Evolutionary conservation across 345 rosid species (phyloP), one percentile per base, ranked within the genome.

Genomic region (Citrus cavaleriei): DNA sequence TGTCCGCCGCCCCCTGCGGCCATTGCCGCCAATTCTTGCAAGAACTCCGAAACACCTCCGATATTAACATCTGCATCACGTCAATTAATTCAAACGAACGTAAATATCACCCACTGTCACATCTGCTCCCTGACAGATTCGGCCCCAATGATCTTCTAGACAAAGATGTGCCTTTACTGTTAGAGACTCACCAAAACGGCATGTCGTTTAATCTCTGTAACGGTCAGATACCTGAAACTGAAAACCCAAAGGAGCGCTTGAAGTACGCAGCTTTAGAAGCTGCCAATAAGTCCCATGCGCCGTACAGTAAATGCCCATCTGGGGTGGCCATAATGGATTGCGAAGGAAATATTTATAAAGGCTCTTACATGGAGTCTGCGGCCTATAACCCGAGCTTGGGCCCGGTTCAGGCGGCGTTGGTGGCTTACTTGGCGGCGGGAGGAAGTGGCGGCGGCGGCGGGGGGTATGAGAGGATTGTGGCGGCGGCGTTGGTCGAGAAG

Each of bases 1-100:
- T 96, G 81, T 96, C 98, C 81, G 78, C 93, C 85, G 94, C 99
- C 40, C 99, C 99, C 1, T 96, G 99, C 40, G 99, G 99, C 72
- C 99, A 96, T 91, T 96, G 99, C 92, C 99, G 99, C 70, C 99
- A 96, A 37, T 96, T 96, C 84, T 69, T 91, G 8, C 99, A 92
- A 68, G 99, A 96, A 83, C 81, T 96, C 84, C 98, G 98, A 34
- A 70, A 81, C 75, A 93, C 95, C 10, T 68, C 92, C 6, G 90
- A 87, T 25, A 81, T 96, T 70, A 82, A 78, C 73, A 78, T 96
- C 86, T 82, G 82, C 62, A 82, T 94, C 75, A 84, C 89, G 35
- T 46, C 77, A 1, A 3, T 63, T 30, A 63, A 49, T 68, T 7
- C 35, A 10, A 37, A 37, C 16, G 14, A 21, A 16, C 35, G 19